Conservation (phyloP, 1,284 basidiomycete genomes). For the Clitocybe nebularis region DNA sequence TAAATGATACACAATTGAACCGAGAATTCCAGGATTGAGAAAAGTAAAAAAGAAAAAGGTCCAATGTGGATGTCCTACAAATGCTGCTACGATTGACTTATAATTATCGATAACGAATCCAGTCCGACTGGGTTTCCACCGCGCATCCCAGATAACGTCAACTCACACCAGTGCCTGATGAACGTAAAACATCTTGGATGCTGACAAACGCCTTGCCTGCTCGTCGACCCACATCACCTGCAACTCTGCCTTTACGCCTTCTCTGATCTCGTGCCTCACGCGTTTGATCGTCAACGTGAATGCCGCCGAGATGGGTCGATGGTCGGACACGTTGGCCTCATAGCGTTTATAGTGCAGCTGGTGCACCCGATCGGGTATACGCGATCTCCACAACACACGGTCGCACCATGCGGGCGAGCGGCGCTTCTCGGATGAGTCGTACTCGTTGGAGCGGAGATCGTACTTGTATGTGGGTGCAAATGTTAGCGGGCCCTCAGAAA, state of each 20-base stretch:
- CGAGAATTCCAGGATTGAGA: no score
- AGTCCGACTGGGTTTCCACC: no score
- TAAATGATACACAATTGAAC: no score
- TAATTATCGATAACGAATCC: no score
- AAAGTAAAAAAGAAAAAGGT: no score
- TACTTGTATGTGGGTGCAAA: constrained; percentile 97
- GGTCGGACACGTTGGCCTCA: constrained; percentile 82
- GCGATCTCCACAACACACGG: constrained; percentile 81
- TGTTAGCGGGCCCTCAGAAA: constrained; percentile 77
- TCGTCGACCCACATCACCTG: constrained; percentile 55
- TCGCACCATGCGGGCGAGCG: constrained; percentile 96
- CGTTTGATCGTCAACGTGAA: constrained; percentile 74
- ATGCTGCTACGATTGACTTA: no score
- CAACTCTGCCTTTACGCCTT: constrained; percentile 50
- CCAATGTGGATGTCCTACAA: no score
- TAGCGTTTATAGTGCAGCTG: constrained; percentile 73
- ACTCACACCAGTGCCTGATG: constrained; percentile 34
- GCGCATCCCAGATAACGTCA: no score
- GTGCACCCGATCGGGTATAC: constrained; percentile 51
- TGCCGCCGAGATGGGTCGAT: constrained; percentile 81
- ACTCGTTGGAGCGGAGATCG: constrained; percentile 73
- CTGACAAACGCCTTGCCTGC: constrained; percentile 50
- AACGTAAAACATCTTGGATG: constrained; percentile 53
- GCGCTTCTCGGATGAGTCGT: constrained; percentile 86
- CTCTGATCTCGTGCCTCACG: constrained; percentile 57